A percentile compares a stretch with the other conserved stretches of the same genome.
Conservation (phyloP, 2,329 filamentous ascomycete genomes). For the Tolypocladium pustulatum region DNA sequence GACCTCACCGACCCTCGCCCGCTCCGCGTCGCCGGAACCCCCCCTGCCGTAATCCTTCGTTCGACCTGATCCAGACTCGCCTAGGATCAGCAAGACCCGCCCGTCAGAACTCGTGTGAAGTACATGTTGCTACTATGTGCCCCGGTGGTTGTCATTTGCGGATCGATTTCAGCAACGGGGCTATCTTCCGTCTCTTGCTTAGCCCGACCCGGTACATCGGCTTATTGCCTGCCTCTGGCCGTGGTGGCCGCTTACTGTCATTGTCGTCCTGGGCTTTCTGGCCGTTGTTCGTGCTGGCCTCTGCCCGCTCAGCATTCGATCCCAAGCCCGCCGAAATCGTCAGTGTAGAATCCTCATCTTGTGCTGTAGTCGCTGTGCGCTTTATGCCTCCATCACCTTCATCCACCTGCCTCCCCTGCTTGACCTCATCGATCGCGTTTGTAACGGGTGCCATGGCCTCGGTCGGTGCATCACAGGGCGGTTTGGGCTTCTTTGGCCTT, state of each 20-base stretch:
- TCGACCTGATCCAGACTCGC: not conserved
- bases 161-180: conserved; percentile 39
- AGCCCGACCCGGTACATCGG: conserved; percentile 39
- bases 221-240: conserved; percentile 4
- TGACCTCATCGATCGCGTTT: not conserved
- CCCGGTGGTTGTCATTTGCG: conserved; percentile 21
- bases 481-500: conserved; percentile 25
- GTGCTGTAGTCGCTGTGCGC: not conserved
- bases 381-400: not conserved
- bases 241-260: not conserved
- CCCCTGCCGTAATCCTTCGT: no score
- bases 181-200: conserved; percentile 38
- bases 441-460: not conserved
- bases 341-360: no score
- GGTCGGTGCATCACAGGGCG: not conserved
- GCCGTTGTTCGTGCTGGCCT: conserved; percentile 2
- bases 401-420: not conserved
- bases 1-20: not conserved
- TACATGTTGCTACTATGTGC: not conserved
- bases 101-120: not conserved
- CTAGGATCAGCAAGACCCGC: not conserved
- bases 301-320: not conserved
- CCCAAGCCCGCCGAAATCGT: not conserved
- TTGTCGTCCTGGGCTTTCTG: not conserved
- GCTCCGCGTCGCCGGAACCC: not conserved